These are phyloP conservation scores for Rhizopogon parksii DNA, from an alignment of 1,284 basidiomycete genomes.

Conservation along the genomic window DNA sequence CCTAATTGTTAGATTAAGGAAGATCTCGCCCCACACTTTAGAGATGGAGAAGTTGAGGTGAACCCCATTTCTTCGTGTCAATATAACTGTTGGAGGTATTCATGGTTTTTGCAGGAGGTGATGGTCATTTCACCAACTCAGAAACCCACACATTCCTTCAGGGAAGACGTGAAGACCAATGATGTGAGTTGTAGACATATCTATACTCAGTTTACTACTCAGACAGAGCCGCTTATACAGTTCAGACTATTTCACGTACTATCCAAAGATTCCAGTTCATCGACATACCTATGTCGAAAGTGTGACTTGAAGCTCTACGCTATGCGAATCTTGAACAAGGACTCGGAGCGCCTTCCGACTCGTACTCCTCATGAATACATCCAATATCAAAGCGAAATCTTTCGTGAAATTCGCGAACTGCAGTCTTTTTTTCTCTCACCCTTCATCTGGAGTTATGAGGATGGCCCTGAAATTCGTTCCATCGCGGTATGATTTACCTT, in stretches of 20 bases:
- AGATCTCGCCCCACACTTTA: slow-evolving; percentile 34
- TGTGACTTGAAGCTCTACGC: slow-evolving; percentile 37
- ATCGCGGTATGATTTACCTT: slow-evolving; percentile 36
- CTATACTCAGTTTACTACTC: not conserved
- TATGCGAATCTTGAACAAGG: slow-evolving; percentile 58
- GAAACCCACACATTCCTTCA: slow-evolving; percentile 7
- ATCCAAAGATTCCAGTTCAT: not conserved
- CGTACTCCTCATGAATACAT: slow-evolving; percentile 32
- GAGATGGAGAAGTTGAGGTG: slow-evolving; percentile 39
- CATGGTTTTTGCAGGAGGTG: slow-evolving; percentile 30
- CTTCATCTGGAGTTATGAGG: slow-evolving; percentile 61
- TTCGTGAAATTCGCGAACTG: slow-evolving; percentile 30
- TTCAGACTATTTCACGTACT: slow-evolving; percentile 12
- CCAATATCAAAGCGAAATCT: slow-evolving; percentile 46
- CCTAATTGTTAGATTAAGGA: slow-evolving; percentile 14
- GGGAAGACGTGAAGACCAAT: not conserved
- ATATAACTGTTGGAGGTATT: not conserved
- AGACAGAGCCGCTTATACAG: not conserved
- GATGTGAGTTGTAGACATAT: not conserved
- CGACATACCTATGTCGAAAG: slow-evolving; percentile 7
- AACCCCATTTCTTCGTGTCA: slow-evolving; percentile 2
- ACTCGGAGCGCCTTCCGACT: slow-evolving; percentile 37
- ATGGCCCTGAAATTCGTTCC: slow-evolving; percentile 54
- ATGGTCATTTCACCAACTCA: slow-evolving; percentile 34
- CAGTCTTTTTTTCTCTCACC: slow-evolving; percentile 55